Conservation (phyloP, 2,329 filamentous ascomycete species). For the Nectriaceae sp. region DNA sequence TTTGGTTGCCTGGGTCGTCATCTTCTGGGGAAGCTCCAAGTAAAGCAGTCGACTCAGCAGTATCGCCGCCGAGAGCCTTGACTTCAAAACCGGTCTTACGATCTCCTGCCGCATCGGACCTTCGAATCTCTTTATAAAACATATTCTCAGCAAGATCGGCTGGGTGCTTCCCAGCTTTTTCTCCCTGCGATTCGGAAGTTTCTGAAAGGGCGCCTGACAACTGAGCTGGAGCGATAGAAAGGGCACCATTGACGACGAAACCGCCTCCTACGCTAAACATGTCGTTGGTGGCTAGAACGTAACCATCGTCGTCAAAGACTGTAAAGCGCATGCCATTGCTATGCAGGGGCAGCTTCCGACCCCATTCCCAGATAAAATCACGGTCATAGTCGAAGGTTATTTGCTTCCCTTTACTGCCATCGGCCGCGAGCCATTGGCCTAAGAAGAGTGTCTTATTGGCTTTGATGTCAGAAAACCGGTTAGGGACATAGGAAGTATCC, state of each 20-base stretch:
- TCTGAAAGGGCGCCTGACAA: conserved; percentile 9
- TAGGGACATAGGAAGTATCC: conserved; percentile 49
- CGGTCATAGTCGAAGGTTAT: conserved; percentile 51
- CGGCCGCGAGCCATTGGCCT: conserved; percentile 41
- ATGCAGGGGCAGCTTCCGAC: conserved; percentile 51
- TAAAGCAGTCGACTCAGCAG: conserved; percentile 9
- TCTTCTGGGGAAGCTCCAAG: conserved; percentile 7
- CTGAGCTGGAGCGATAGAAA: conserved; percentile 43
- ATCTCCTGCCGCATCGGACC: conserved; percentile 47
- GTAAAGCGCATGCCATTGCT: conserved; percentile 55
- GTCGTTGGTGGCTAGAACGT: conserved; percentile 50
- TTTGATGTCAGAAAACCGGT: conserved; percentile 49
- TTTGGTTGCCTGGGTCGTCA: conserved; percentile 2
- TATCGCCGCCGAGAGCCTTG: conserved; percentile 33
- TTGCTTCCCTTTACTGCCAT: conserved; percentile 46
- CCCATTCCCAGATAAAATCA: conserved; percentile 55
- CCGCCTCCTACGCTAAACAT: conserved; percentile 55
- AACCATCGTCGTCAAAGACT: conserved; percentile 50
- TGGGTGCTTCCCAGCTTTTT: conserved; percentile 37
- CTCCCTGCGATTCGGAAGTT: neutral
- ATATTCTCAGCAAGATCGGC: conserved; percentile 53
- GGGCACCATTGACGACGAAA: conserved; percentile 52
- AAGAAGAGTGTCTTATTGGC: conserved; percentile 44
- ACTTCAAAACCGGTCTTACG: conserved; percentile 47
- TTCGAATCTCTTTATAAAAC: conserved; percentile 53